Evolutionary conservation across 345 rosid genomes (phyloP).

Genomic region (Hibiscus tridactylites): DNA sequence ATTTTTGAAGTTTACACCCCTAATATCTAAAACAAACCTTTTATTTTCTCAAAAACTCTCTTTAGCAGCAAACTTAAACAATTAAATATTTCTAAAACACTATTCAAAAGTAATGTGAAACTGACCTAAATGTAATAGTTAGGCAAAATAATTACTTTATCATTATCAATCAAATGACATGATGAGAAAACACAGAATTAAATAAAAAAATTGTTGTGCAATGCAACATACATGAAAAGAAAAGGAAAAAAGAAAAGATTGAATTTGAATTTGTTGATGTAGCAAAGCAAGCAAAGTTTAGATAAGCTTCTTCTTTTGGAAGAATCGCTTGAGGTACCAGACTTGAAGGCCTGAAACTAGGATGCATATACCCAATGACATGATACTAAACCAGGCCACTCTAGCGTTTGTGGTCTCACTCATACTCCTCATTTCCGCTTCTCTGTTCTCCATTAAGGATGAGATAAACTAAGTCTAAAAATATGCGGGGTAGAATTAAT

Average conservation of each 20-base stretch:
- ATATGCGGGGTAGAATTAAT: no score
- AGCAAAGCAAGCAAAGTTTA: slow-evolving; percentile 17
- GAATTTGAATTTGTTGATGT: slow-evolving; percentile 8
- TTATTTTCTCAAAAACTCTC: no score
- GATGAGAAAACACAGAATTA: neutral
- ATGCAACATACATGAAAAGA: neutral
- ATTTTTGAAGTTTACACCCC: no score
- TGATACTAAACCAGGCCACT: slow-evolving; percentile 68
- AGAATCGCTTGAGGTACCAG: slow-evolving; percentile 73
- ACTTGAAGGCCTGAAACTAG: slow-evolving; percentile 55
- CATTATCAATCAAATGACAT: neutral
- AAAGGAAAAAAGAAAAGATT: neutral
- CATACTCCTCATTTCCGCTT: slow-evolving; percentile 65
- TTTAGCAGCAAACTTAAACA: no score
- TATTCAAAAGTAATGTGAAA: no score
- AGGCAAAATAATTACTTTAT: neutral
- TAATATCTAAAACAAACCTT: neutral
- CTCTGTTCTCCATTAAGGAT: slow-evolving; percentile 36
- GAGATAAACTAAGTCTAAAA: neutral
- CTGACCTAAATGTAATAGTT: no score
- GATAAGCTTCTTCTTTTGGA: slow-evolving; percentile 80
- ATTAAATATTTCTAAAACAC: no score
- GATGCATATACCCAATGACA: slow-evolving; percentile 70
- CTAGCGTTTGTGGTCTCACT: slow-evolving; percentile 65
- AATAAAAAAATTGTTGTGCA: neutral